Evolutionary conservation across 805 yeast species (phyloP).

Genomic region (Kregervanrija pseudodelftensis): DNA sequence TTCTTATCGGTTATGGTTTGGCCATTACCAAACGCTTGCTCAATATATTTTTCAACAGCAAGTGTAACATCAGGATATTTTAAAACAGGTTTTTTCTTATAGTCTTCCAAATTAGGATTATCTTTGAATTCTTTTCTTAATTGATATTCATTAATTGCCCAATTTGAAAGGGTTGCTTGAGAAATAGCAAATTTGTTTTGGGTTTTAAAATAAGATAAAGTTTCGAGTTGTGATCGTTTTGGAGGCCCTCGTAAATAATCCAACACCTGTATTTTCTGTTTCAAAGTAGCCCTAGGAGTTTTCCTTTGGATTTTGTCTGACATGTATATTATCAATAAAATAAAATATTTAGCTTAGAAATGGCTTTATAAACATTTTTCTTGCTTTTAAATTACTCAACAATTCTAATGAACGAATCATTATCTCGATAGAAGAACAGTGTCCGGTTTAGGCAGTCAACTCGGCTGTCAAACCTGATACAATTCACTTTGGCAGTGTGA

Average conservation of each 20-base stretch:
- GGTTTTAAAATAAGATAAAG: slow-evolving; percentile 18
- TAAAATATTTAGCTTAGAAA: no score
- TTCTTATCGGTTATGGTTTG: slow-evolving; percentile 21
- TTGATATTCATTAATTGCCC: slow-evolving; percentile 22
- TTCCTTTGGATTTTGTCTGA: slow-evolving; percentile 6
- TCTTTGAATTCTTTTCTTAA: slow-evolving; percentile 18
- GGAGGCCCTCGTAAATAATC: slow-evolving; percentile 29
- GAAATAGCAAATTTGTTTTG: slow-evolving; percentile 24
- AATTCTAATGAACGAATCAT: no score
- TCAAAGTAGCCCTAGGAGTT: slow-evolving; percentile 21
- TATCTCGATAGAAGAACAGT: no score
- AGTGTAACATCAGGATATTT: slow-evolving; percentile 28
- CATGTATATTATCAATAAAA: no score
- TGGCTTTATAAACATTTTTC: no score
- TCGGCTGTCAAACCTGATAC: no score
- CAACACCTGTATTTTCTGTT: slow-evolving; percentile 27
- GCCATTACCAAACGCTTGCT: slow-evolving; percentile 10
- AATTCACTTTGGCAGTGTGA: no score
- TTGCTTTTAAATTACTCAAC: no score
- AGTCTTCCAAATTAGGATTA: slow-evolving; percentile 23
- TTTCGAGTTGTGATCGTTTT: slow-evolving; percentile 20
- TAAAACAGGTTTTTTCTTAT: slow-evolving; percentile 26
- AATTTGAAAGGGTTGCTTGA: slow-evolving; percentile 30
- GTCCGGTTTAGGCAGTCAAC: no score
- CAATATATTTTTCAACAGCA: slow-evolving; percentile 24